phyloP scores from a whole-genome alignment of 2,329 filamentous ascomycete species.

The Aspergillus hortae region DNA sequence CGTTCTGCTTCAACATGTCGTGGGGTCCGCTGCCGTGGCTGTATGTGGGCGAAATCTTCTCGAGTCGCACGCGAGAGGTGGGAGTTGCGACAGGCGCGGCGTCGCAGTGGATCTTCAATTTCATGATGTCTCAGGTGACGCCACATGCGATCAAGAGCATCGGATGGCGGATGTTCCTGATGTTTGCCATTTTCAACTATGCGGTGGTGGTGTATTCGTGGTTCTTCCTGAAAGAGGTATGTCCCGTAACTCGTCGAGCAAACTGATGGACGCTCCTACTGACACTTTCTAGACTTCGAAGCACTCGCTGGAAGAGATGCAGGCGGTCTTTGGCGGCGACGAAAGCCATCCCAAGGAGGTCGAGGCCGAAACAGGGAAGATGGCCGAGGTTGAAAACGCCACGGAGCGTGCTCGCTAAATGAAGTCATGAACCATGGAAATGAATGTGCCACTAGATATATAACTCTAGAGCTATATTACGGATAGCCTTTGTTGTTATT shows the following conservation, averaged over 20 bases:
- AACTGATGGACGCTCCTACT: not conserved
- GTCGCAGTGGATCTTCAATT: conserved; percentile 40
- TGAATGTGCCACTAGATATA: not conserved
- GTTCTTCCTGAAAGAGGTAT: conserved; percentile 32
- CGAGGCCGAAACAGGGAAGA: conserved; percentile 2
- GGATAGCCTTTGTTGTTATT: too few species aligned
- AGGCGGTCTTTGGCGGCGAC: conserved; percentile 30
- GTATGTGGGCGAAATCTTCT: conserved; percentile 37
- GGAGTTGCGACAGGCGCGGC: conserved; percentile 33
- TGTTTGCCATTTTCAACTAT: conserved; percentile 51
- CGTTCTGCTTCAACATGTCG: conserved; percentile 39
- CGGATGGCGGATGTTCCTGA: conserved; percentile 49
- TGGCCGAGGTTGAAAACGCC: not conserved
- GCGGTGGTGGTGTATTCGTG: conserved; percentile 44
- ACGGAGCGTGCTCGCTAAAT: not conserved
- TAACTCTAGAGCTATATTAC: too few species aligned
- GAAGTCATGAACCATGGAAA: not conserved
- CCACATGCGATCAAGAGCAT: conserved; percentile 45
- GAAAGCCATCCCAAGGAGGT: conserved; percentile 12
- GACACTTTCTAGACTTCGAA: conserved; percentile 34
- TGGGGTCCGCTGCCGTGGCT: conserved; percentile 38
- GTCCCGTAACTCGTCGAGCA: not conserved
- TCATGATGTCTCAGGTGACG: conserved; percentile 38
- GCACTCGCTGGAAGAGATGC: conserved; percentile 46
- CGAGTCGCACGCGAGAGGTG: conserved; percentile 33